A percentile compares a stretch with the other conserved stretches of the same genome.
phyloP scores from a whole-genome alignment of 495 filamentous ascomycete genomes.

The Penicillium subrubescens region DNA sequence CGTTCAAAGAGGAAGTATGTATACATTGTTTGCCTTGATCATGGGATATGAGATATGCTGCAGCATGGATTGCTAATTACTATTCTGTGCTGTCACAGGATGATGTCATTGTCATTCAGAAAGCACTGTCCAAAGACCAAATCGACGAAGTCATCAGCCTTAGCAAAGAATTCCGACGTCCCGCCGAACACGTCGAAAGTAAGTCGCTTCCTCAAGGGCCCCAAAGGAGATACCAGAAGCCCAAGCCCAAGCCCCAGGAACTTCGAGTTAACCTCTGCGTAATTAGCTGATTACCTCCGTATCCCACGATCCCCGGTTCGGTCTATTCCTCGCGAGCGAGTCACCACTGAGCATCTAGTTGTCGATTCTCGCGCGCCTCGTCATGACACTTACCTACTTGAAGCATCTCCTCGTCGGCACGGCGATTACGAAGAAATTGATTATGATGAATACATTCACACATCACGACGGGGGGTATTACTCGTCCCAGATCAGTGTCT shows the following conservation, averaged over 20 bases:
- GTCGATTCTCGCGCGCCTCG: slow-evolving; percentile 32
- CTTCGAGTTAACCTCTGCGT: neutral
- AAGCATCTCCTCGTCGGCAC: slow-evolving; percentile 34
- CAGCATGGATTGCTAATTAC: neutral
- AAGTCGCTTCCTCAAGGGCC: slow-evolving; percentile 17
- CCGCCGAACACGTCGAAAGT: slow-evolving; percentile 31
- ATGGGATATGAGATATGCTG: neutral
- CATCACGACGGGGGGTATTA: slow-evolving; percentile 24
- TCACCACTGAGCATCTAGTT: slow-evolving; percentile 33
- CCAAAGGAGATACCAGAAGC: neutral
- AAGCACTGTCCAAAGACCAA: slow-evolving; percentile 82
- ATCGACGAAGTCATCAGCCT: slow-evolving; percentile 85
- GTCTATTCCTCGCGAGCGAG: slow-evolving; percentile 25
- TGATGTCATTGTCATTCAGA: slow-evolving; percentile 73
- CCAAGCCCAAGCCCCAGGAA: too few species aligned
- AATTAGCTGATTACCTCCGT: slow-evolving; percentile 33
- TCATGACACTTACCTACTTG: slow-evolving; percentile 33
- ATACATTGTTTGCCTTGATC: neutral
- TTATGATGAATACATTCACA: slow-evolving; percentile 29
- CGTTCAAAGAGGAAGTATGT: slow-evolving; percentile 79
- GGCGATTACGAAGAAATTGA: slow-evolving; percentile 20
- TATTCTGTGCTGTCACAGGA: slow-evolving; percentile 50
- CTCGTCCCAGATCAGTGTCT: slow-evolving; percentile 43
- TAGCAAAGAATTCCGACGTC: slow-evolving; percentile 64
- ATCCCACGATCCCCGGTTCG: slow-evolving; percentile 34